Conservation (phyloP, 164 flowering plant species). For the Kingdonia uniflora region DNA sequence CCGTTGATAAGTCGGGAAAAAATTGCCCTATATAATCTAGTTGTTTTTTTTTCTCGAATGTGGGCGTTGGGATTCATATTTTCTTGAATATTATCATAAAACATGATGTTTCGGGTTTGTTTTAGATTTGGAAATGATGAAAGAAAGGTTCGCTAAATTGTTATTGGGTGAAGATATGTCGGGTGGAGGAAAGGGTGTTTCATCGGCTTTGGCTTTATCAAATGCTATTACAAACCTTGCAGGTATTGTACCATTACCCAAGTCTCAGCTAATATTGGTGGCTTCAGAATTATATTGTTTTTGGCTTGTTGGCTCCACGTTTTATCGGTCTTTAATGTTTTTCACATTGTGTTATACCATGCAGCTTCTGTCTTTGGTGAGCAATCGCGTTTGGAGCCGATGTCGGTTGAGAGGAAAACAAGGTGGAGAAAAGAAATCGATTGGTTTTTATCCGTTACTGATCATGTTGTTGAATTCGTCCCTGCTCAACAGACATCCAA, state of each 20-base stretch:
- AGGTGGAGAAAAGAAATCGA: conserved; percentile 85
- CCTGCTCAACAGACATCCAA: conserved; percentile 68
- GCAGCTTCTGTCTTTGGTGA: conserved; percentile 91
- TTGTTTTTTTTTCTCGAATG: background rate
- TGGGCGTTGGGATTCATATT: background rate
- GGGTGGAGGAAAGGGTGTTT: conserved; percentile 90
- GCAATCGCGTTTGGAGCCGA: conserved; percentile 62
- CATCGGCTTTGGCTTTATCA: conserved; percentile 89
- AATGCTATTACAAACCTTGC: conserved; percentile 90
- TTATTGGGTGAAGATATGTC: conserved; percentile 98
- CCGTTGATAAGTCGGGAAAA: too few species aligned
- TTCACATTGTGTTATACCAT: background rate
- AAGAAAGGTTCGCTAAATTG: conserved; percentile 79
- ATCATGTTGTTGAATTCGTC: conserved; percentile 84
- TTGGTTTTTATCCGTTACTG: conserved; percentile 87
- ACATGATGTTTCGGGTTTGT: conserved; percentile 2
- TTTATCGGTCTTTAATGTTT: background rate
- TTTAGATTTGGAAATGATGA: conserved; percentile 67
- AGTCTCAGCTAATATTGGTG: too few species aligned
- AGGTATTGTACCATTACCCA: conserved; percentile 36
- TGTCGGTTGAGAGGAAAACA: conserved; percentile 56
- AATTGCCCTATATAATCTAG: too few species aligned
- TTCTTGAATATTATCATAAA: too few species aligned
- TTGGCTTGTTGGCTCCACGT: too few species aligned
- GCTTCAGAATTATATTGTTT: background rate